Conservation (phyloP, 331 rosid genomes). For the Prunus yedoensis region DNA sequence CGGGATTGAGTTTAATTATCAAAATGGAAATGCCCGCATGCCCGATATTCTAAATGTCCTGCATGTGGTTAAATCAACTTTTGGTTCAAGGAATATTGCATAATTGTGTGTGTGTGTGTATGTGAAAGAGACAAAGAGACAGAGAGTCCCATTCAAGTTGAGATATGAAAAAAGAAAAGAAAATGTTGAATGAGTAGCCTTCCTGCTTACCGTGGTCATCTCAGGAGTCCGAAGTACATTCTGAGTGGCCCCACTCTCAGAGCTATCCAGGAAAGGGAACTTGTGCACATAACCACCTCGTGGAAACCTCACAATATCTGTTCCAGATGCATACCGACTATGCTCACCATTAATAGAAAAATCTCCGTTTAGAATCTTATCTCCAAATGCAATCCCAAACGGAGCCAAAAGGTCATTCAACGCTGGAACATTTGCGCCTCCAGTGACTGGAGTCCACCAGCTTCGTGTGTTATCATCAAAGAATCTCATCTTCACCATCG, state of each 20-base stretch:
- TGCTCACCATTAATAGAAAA: constrained; percentile 92
- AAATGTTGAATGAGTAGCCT: constrained; percentile 14
- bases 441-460: constrained; percentile 99
- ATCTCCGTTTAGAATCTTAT: constrained; percentile 89
- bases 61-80: background rate
- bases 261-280: constrained; percentile 87
- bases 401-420: constrained; percentile 90
- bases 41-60: background rate
- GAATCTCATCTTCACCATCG: constrained; percentile 97
- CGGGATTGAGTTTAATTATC: background rate
- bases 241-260: constrained; percentile 98
- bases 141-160: too few relatives aligned
- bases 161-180: background rate
- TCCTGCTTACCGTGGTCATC: constrained; percentile 56
- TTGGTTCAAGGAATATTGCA: background rate
- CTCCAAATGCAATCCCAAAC: constrained; percentile 94
- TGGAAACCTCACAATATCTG: constrained; percentile 93
- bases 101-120: too few relatives aligned
- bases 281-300: constrained; percentile 78
- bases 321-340: constrained; percentile 90
- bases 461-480: constrained; percentile 95
- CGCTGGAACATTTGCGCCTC: constrained; percentile 94
- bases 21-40: background rate
- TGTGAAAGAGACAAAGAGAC: too few relatives aligned
- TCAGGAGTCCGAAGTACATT: constrained; percentile 69